Evolutionary conservation across 306 rosid species (phyloP), one percentile per base, ranked within the genome.

Genomic region (Dalbergia cultrata): DNA sequence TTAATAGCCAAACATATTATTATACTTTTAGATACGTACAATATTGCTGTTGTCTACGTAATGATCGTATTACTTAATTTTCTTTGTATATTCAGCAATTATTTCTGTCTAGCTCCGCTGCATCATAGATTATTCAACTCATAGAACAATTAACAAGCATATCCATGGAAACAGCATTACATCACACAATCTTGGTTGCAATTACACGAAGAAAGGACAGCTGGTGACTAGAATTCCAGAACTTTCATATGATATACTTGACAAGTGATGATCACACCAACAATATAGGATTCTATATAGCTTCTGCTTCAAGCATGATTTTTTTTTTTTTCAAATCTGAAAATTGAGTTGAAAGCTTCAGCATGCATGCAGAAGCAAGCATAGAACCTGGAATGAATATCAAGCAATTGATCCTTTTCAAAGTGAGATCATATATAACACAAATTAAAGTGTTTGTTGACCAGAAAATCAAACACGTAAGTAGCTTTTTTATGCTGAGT

Each of bases 161-260:
- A 81, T 74, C 70, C 70, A 74, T 19, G 5, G 45, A 66, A 81
- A 54, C 49, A 54, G 19, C 19, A 44, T 74, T 80, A 31, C 67
- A 80, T 80, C 68, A 72, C 67, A 53, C 3, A 66, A 81, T 74
- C 75, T 65, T 65, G 43, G 35, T 59, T 35, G 34, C 13, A 57
- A 75, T 45, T 13, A 43, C 5, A 45, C 5, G 31, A 65, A 72
- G 35, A 34, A 76, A 63, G 65, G 65, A 81, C 76, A 74, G 56
- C 49, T 74, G 71, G 34, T 75, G 54, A 14, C 18, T 11, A 35
- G 43, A 66, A 39, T 54, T 59, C 83, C 77, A 67, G 81, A 84
- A 67, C 65, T 54, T 74, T 69, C 84, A 31, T 67, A 11, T 13
- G 19, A 31, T 68, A 50, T 64, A 72, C 64, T 64, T 70, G 19